phyloP scores from a whole-genome alignment of 805 yeast species.

The Teunomyces cretensis region DNA sequence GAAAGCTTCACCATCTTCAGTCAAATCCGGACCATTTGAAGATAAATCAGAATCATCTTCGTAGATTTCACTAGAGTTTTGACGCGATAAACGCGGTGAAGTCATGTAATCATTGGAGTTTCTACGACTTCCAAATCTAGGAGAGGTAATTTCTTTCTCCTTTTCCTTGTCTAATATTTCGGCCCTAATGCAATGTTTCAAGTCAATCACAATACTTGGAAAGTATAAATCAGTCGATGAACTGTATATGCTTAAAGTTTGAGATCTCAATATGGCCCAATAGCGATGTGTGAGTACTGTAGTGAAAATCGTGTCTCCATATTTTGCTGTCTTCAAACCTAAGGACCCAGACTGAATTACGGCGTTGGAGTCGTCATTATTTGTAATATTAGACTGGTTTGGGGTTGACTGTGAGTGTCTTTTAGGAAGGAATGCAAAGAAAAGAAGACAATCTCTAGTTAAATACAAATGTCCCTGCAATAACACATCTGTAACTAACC shows the following conservation, averaged over 20 bases:
- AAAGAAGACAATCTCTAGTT: conserved; percentile 63
- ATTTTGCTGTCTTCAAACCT: conserved; percentile 38
- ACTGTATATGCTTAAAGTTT: conserved; percentile 65
- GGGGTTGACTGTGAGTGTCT: conserved; percentile 4
- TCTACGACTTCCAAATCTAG: conserved; percentile 5
- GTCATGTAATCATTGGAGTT: background rate
- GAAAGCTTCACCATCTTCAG: conserved; percentile 19
- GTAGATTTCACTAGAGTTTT: conserved; percentile 1
- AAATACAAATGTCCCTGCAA: conserved; percentile 83
- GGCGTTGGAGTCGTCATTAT: conserved; percentile 24
- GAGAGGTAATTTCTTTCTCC: conserved; percentile 7
- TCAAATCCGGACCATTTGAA: background rate
- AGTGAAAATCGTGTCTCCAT: conserved; percentile 36
- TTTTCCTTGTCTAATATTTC: conserved; percentile 43
- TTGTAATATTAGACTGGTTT: conserved; percentile 5
- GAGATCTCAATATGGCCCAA: conserved; percentile 79
- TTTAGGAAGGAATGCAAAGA: conserved; percentile 77
- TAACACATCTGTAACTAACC: conserved; percentile 80
- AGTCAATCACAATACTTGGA: conserved; percentile 74
- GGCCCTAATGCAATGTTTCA: conserved; percentile 60
- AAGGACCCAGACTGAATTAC: conserved; percentile 37
- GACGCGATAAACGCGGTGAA: background rate
- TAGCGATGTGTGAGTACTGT: conserved; percentile 48
- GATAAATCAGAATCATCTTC: background rate
- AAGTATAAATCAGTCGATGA: conserved; percentile 81